phyloP scores from a whole-genome alignment of 768 basidiomycete species.

The Serendipita vermifera region DNA sequence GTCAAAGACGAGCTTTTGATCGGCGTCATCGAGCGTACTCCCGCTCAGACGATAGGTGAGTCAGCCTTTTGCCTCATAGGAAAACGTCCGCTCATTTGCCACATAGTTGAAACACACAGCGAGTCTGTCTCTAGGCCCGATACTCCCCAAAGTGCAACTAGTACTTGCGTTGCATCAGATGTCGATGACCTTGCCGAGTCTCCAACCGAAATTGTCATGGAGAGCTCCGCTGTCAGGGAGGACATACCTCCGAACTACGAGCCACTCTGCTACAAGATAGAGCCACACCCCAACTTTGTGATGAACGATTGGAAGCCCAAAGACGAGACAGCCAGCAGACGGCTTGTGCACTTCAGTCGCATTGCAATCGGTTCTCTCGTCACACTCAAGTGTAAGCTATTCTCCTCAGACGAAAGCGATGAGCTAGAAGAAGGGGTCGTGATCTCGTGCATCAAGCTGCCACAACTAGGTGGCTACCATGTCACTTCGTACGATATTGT shows the following conservation, averaged over 20 bases:
- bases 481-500: slow-evolving; percentile 1
- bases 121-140: too few species aligned
- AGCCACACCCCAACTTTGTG: neutral
- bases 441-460: neutral
- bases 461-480: neutral
- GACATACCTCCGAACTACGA: neutral
- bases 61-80: too few species aligned
- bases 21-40: too few species aligned
- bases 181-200: too few species aligned
- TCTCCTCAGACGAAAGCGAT: neutral
- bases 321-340: neutral
- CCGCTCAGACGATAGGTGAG: too few species aligned
- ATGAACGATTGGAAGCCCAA: neutral
- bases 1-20: neutral
- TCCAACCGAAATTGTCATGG: too few species aligned
- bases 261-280: neutral
- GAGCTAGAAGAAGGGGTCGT: neutral
- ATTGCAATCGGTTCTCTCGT: neutral
- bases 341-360: neutral
- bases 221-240: too few species aligned
- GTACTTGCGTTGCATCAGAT: too few species aligned
- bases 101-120: too few species aligned
- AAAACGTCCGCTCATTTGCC: too few species aligned
- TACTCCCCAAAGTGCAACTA: too few species aligned
- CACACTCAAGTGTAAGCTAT: neutral